Evolutionary conservation across 768 basidiomycete species (phyloP), one percentile per base, ranked within the genome.

Genomic region (Mycena vulgaris): DNA sequence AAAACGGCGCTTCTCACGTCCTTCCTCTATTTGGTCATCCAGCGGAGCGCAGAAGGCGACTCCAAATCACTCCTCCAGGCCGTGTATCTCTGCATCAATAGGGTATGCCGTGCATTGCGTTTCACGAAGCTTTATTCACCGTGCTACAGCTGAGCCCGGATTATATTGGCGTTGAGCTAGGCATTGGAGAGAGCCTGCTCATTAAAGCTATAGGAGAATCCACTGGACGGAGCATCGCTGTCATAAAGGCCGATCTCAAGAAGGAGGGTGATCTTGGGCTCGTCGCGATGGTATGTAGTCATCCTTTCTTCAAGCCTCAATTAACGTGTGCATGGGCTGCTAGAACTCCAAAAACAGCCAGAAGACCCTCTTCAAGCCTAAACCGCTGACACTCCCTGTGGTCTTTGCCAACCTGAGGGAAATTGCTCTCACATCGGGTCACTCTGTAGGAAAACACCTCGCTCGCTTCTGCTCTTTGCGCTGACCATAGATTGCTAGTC

Each of bases 191-290:
- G 79, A 95, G 93, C 73, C 82, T 99, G 23, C 87, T 99, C 40
- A 89, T 98, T 78, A 99, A 98, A 77, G 96, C 98, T 19, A 99
- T 99, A 69, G 93, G 90, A 45, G 94, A 98, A 78, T 95, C 95
- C 5, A 97, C 96, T 0, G 98, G 97, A n/a, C 89, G 98, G 66
- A 95, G 91, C 72, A 79, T 90, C 42, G 85, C 90, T 3, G 86
- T 92, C 49, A 89, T 99, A 76, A 99, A 98, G 78, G 89, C 92
- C 7, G 97, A 98, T 75, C 85, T 98, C 70, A 95, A 96, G 87
- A 94, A 91, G 78, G 95, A 96, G 77, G 98, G 98, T 40, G 98
- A 99, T 78, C 84, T 99, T 9, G 98, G 98, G 10, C 85, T 97
- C 31, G 97, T 99, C 1, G 98, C 98, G n/a, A 96, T 93, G 94